Evolutionary conservation across 371 early-diverging fungal genomes (phyloP), one percentile per base, ranked within the genome.

Genomic region (Actinomortierella ambigua): DNA sequence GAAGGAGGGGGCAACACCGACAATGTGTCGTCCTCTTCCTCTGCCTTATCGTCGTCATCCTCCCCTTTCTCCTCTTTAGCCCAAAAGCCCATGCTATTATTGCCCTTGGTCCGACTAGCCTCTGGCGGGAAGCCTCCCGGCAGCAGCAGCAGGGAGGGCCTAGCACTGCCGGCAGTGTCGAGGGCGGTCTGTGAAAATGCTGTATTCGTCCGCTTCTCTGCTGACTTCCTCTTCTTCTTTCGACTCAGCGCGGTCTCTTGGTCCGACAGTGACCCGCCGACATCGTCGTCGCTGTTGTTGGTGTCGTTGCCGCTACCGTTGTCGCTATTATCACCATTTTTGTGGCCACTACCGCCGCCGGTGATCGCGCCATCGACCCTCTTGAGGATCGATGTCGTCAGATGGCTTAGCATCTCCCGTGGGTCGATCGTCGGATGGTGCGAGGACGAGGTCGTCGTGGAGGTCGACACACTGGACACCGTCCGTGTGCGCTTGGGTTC

Each of bases 351-450:
- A 11, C 57, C 69, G 27, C 24, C 20, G 11, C 18, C 48, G 34
- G 61, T 61, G 53, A 69, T 64, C n/a, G 60, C 64, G 6, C 61
- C 64, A 40, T 64, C 69, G 5, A 61, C 70, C 17, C 51, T 64
- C 40, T 58, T 65, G 42, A 65, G 29, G 49, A 70, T 65, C 41
- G 70, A 53, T 6, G 34, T 34, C 3, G 65, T 57, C 22, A 69
- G 49, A 52, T 58, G 64, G 58, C 29, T 61, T 17, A 70, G 27
- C 13, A 69, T 65, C 6, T 42, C 60, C 24, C 63, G 39, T 8
- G 69, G 63, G 20, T 34, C 63, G 18, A 69, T 59, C 8, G 40
- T 34, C 34, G 50, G 20, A 0, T 50, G 20, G 15, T 43, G 26
- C 15, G 50, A 15, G 9, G 50, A 26, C 34, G 34, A 34, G 4